Conservation (phyloP, 192 early-diverging fungal genomes). For the Lunasporangiospora selenospora region DNA sequence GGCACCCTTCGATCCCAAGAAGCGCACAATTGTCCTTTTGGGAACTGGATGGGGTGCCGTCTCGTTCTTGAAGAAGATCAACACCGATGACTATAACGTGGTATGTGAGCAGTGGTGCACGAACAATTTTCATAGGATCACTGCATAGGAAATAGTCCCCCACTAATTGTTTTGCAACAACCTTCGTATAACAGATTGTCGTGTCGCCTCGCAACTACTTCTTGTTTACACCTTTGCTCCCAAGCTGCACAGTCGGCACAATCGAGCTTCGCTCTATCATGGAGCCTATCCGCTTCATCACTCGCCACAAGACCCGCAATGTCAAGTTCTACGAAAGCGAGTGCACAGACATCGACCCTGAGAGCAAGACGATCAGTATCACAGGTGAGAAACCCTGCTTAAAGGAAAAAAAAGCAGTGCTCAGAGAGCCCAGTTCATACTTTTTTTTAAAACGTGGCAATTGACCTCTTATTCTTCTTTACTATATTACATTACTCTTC, state of each 20-base stretch:
- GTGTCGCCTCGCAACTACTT: slow-evolving; percentile 92
- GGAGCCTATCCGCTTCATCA: slow-evolving; percentile 87
- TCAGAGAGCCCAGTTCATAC: too few relatives aligned
- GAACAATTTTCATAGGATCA: neutral
- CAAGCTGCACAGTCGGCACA: slow-evolving; percentile 86
- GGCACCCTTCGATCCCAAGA: slow-evolving; percentile 50
- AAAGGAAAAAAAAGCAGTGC: too few relatives aligned
- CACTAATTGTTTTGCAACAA: neutral
- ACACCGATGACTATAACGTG: slow-evolving; percentile 83
- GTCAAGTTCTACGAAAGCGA: slow-evolving; percentile 90
- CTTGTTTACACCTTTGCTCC: slow-evolving; percentile 75
- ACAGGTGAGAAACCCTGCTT: slow-evolving; percentile 65
- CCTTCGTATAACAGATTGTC: slow-evolving; percentile 51
- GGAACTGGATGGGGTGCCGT: slow-evolving; percentile 46
- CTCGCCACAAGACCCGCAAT: slow-evolving; percentile 84
- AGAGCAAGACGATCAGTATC: slow-evolving; percentile 79
- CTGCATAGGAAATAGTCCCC: slow-evolving; percentile 7
- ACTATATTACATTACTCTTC: too few relatives aligned
- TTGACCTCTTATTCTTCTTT: slow-evolving; percentile 4
- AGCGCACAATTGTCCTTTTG: slow-evolving; percentile 33
- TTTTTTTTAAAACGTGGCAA: neutral
- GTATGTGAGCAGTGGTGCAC: slow-evolving; percentile 27
- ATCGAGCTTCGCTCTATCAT: slow-evolving; percentile 88
- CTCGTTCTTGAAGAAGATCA: slow-evolving; percentile 72
- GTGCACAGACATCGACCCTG: slow-evolving; percentile 88